These are phyloP conservation scores for Arabidopsis suecica DNA, from an alignment of 345 rosid species.

Conservation along the genomic window DNA sequence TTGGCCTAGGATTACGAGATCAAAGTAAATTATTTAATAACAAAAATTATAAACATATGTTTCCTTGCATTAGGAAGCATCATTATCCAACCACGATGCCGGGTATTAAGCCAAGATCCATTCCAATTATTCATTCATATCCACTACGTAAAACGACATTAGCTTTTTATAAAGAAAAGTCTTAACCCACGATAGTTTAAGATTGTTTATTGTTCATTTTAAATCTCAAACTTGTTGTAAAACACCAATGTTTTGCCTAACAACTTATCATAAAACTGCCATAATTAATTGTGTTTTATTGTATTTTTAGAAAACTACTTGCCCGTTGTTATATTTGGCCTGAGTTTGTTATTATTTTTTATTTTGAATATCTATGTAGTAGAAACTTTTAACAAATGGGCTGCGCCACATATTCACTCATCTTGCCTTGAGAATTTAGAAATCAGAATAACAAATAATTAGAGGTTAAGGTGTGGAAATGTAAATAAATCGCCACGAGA, in stretches of 20 bases:
- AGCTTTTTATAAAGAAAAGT: background rate
- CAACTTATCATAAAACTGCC: background rate
- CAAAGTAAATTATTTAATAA: background rate
- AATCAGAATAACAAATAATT: background rate
- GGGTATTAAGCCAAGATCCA: background rate
- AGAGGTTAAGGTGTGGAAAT: background rate
- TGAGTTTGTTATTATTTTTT: no score
- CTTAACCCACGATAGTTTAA: background rate
- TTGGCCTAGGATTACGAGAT: slow-evolving; percentile 8
- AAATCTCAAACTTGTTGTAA: slow-evolving; percentile 1
- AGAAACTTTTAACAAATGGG: background rate
- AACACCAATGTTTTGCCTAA: background rate
- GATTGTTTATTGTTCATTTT: background rate
- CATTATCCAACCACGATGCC: slow-evolving; percentile 17
- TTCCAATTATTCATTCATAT: slow-evolving; percentile 15
- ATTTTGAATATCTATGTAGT: background rate
- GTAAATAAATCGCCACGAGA: slow-evolving; percentile 10
- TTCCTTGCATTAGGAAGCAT: slow-evolving; percentile 28
- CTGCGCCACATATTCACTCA: background rate
- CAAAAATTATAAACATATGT: background rate
- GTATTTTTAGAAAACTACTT: no score
- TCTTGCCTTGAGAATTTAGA: background rate
- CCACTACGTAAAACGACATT: background rate
- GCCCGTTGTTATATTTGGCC: background rate
- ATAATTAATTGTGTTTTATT: background rate